A percentile compares a stretch with the other conserved stretches of the same genome.
Conservation (phyloP, 176 grass and related monocot species). For the Typha latifolia region DNA sequence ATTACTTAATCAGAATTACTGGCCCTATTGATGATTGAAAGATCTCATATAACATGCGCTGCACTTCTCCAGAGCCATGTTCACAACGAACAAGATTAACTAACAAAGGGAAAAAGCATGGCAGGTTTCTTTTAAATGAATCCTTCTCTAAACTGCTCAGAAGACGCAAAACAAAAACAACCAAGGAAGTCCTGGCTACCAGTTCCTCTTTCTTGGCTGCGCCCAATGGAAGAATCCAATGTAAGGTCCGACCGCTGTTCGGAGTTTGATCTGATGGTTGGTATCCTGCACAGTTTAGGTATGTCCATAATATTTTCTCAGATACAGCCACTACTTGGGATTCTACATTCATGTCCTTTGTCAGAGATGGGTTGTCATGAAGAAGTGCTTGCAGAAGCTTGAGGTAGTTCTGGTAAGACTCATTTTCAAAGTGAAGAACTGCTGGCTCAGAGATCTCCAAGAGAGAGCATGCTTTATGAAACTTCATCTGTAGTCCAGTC, state of each 20-base stretch:
- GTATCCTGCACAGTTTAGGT: conserved; percentile 64
- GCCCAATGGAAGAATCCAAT: conserved; percentile 47
- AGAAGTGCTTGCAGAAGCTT: conserved; percentile 78
- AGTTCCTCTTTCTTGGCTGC: conserved; percentile 68
- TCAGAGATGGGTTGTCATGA: conserved; percentile 45
- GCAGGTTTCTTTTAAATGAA: conserved; percentile 69
- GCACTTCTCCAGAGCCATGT: conserved; percentile 76
- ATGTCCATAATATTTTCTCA: conserved; percentile 59
- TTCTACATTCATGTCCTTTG: conserved; percentile 57
- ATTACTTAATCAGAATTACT: conserved; percentile 30
- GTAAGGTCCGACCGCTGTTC: conserved; percentile 20
- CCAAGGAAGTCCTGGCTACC: conserved; percentile 56
- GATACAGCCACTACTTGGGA: conserved; percentile 52
- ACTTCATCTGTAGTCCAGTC: conserved; percentile 39
- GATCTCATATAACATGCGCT: conserved; percentile 59
- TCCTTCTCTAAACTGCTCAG: conserved; percentile 49
- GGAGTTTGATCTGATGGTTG: conserved; percentile 28
- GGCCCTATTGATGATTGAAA: conserved; percentile 81
- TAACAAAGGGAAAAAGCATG: conserved; percentile 62
- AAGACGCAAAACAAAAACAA: conserved; percentile 65
- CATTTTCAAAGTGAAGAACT: conserved; percentile 84
- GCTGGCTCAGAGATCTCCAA: conserved; percentile 77
- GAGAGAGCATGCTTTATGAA: conserved; percentile 71
- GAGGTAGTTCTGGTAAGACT: conserved; percentile 75
- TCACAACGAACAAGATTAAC: conserved; percentile 80